phyloP scores from a whole-genome alignment of 805 yeast genomes.

The Starmerella powellii region DNA sequence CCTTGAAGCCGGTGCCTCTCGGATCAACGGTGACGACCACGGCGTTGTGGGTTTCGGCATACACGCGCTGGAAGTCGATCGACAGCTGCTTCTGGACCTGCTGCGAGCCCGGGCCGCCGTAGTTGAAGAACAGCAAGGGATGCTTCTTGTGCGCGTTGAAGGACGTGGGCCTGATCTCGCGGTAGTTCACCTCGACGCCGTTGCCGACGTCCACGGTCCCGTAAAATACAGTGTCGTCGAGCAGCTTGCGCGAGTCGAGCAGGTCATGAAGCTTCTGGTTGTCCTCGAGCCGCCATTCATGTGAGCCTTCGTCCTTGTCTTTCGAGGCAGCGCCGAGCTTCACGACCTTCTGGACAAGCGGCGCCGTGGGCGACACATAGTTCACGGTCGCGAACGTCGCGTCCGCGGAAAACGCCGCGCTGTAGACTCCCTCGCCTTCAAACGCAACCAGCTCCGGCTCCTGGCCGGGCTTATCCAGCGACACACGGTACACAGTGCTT shows the following conservation, averaged over 20 bases:
- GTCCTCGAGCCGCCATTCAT: slow-evolving; percentile 27
- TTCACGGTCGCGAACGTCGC: slow-evolving; percentile 55
- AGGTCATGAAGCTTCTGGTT: slow-evolving; percentile 24
- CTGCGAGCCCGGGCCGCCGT: slow-evolving; percentile 95
- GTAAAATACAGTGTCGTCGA: slow-evolving; percentile 37
- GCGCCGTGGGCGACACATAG: slow-evolving; percentile 78
- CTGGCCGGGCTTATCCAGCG: slow-evolving; percentile 37
- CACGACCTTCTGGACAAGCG: slow-evolving; percentile 50
- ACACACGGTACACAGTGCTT: slow-evolving; percentile 66
- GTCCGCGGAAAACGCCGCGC: slow-evolving; percentile 69
- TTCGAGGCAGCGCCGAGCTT: too few relatives aligned
- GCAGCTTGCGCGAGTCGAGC: slow-evolving; percentile 28
- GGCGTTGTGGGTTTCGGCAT: slow-evolving; percentile 65
- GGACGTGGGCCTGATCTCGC: slow-evolving; percentile 65
- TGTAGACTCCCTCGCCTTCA: slow-evolving; percentile 49
- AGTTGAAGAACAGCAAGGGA: slow-evolving; percentile 79
- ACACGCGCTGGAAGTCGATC: slow-evolving; percentile 57
- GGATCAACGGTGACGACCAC: slow-evolving; percentile 94
- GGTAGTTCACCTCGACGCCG: slow-evolving; percentile 39
- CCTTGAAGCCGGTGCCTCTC: slow-evolving; percentile 88
- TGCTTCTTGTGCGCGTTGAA: slow-evolving; percentile 53
- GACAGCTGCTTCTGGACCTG: slow-evolving; percentile 52
- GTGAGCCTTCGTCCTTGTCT: slow-evolving; percentile 25
- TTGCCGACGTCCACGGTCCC: slow-evolving; percentile 38
- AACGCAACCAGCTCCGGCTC: slow-evolving; percentile 40